Evolutionary conservation across 768 basidiomycete species (phyloP).

Genomic region (Russula earlei): DNA sequence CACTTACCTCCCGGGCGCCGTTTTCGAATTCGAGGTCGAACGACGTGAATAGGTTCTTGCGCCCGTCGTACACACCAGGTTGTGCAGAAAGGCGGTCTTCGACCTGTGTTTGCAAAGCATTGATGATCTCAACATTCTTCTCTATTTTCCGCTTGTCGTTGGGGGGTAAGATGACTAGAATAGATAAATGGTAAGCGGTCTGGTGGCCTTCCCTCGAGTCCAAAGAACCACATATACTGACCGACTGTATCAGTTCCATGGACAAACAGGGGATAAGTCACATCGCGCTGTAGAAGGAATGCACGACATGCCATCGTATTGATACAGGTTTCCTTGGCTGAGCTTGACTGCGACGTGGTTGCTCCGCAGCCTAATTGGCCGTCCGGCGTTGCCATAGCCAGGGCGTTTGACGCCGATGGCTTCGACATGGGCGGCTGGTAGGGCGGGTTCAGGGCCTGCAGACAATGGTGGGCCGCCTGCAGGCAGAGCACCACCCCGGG

Average conservation of each 20-base stretch:
- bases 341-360: conserved; percentile 61
- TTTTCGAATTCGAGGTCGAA: conserved; percentile 49
- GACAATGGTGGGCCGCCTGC: background rate
- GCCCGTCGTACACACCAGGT: conserved; percentile 67
- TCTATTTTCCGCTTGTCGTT: conserved; percentile 58
- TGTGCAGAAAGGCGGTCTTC: conserved; percentile 60
- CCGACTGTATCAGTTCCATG: conserved; percentile 29
- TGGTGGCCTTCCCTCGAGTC: background rate
- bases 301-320: conserved; percentile 59
- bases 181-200: conserved; percentile 28
- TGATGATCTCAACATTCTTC: conserved; percentile 62
- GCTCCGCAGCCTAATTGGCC: conserved; percentile 30
- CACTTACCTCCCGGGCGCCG: conserved; percentile 39
- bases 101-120: conserved; percentile 45
- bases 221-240: conserved; percentile 24
- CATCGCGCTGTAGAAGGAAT: background rate
- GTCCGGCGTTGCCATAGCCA: conserved; percentile 50
- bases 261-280: background rate
- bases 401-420: conserved; percentile 62
- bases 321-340: conserved; percentile 54
- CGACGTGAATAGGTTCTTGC: conserved; percentile 65
- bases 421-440: conserved; percentile 31
- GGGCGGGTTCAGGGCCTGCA: background rate
- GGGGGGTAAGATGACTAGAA: conserved; percentile 37
- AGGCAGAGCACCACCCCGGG: background rate